Conservation (phyloP, 148 eudicot genomes). For the Nepenthes mirabilis region DNA sequence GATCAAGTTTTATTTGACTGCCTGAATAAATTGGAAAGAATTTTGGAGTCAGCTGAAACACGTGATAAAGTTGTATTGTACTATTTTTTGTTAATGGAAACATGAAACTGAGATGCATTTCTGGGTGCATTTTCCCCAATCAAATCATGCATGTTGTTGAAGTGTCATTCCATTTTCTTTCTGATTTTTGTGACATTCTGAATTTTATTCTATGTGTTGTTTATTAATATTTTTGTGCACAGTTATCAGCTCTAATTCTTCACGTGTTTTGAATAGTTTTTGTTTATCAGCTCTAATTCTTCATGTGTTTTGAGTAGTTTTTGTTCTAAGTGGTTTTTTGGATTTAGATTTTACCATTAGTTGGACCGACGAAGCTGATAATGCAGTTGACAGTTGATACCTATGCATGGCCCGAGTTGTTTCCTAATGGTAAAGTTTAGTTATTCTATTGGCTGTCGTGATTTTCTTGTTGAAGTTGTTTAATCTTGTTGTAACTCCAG, state of each 20-base stretch:
- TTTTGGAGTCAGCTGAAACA: too few relatives aligned
- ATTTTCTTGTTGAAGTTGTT: slow-evolving; percentile 4
- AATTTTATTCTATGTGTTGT: too few relatives aligned
- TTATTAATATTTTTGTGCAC: neutral
- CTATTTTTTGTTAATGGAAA: too few relatives aligned
- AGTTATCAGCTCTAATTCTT: neutral
- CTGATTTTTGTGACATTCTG: neutral
- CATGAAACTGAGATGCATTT: too few relatives aligned
- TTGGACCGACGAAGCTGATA: slow-evolving; percentile 65
- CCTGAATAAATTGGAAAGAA: too few relatives aligned
- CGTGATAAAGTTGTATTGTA: too few relatives aligned
- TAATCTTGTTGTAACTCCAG: slow-evolving; percentile 12
- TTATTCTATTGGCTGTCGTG: slow-evolving; percentile 1
- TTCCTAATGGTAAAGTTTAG: slow-evolving; percentile 56
- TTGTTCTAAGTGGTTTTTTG: neutral
- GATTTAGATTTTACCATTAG: slow-evolving; percentile 60
- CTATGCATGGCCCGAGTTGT: slow-evolving; percentile 89
- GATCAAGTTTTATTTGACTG: too few relatives aligned
- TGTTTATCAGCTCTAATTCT: neutral
- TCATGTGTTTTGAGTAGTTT: neutral
- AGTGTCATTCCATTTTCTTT: neutral
- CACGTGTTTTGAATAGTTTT: neutral
- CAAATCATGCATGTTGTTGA: slow-evolving; percentile 1
- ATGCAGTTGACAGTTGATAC: slow-evolving; percentile 49
- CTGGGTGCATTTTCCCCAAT: neutral